A percentile compares a stretch with the other conserved stretches of the same genome.
phyloP scores from a whole-genome alignment of 441 rosid species.

The Rhodomyrtus psidioides region DNA sequence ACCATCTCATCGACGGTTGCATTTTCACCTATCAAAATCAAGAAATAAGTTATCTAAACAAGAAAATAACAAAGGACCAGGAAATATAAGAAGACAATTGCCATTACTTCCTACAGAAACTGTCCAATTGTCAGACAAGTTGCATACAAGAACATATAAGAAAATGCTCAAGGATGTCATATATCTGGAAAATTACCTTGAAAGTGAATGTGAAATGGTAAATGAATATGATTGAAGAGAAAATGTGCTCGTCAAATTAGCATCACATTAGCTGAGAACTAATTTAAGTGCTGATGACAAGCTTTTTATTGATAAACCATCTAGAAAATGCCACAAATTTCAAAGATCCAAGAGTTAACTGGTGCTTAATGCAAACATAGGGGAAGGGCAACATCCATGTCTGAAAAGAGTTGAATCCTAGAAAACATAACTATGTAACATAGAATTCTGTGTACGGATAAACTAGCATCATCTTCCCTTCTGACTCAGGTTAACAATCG shows the following conservation, averaged over 20 bases:
- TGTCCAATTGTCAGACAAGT: background rate
- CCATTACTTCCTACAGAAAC: background rate
- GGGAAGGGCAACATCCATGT: background rate
- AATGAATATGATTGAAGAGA: background rate
- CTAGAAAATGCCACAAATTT: background rate
- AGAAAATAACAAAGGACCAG: background rate
- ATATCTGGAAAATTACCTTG: background rate
- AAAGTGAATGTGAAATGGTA: background rate
- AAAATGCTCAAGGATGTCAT: background rate
- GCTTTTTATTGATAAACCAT: background rate
- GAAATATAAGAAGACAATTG: background rate
- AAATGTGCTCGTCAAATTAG: background rate
- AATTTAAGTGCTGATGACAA: background rate
- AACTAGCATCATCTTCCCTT: background rate
- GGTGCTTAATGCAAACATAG: background rate
- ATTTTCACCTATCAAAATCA: slow-evolving; percentile 35
- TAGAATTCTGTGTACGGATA: background rate
- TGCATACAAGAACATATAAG: background rate
- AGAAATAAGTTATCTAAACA: background rate
- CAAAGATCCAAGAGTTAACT: background rate
- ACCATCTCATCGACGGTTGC: slow-evolving; percentile 63
- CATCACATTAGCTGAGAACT: background rate
- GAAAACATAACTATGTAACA: background rate
- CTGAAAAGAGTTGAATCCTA: background rate
- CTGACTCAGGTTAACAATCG: background rate